These are phyloP conservation scores for Hypoxylon sp. DNA, from an alignment of 2,329 filamentous ascomycete genomes.

Conservation along the genomic window DNA sequence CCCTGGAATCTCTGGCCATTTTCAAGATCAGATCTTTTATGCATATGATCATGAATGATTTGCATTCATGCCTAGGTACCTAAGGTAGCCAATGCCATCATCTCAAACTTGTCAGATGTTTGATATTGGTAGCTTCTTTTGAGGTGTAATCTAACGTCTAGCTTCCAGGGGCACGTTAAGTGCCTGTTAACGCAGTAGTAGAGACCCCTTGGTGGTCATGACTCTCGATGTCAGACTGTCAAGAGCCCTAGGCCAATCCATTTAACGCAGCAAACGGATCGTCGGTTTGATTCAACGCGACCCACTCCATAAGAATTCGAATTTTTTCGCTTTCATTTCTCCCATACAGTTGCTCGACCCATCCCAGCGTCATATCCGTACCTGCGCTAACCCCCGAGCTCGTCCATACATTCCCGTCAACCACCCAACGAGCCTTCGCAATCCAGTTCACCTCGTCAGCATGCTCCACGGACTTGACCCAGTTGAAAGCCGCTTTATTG, in stretches of 20 bases:
- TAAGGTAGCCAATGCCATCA: no score
- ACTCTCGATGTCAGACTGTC: not conserved
- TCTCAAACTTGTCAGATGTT: not conserved
- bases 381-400: slow-evolving; percentile 46
- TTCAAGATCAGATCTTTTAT: not conserved
- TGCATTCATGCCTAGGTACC: no score
- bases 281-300: slow-evolving; percentile 36
- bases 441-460: slow-evolving; percentile 43
- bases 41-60: not conserved
- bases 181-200: not conserved
- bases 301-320: slow-evolving; percentile 41
- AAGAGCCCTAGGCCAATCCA: slow-evolving; percentile 22
- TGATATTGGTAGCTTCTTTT: not conserved
- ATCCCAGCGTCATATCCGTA: slow-evolving; percentile 41
- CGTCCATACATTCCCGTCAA: slow-evolving; percentile 45
- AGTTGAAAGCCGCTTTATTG: slow-evolving; percentile 43
- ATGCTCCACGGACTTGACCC: slow-evolving; percentile 36
- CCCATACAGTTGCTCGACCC: slow-evolving; percentile 37
- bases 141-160: not conserved
- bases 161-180: no score
- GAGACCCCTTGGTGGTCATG: not conserved
- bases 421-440: slow-evolving; percentile 43
- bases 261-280: slow-evolving; percentile 43
- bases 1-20: not conserved
- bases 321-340: slow-evolving; percentile 37